Evolutionary conservation across 2,329 filamentous ascomycete genomes (phyloP), one percentile per base, ranked within the genome.

Genomic region (Colletotrichum shisoi): DNA sequence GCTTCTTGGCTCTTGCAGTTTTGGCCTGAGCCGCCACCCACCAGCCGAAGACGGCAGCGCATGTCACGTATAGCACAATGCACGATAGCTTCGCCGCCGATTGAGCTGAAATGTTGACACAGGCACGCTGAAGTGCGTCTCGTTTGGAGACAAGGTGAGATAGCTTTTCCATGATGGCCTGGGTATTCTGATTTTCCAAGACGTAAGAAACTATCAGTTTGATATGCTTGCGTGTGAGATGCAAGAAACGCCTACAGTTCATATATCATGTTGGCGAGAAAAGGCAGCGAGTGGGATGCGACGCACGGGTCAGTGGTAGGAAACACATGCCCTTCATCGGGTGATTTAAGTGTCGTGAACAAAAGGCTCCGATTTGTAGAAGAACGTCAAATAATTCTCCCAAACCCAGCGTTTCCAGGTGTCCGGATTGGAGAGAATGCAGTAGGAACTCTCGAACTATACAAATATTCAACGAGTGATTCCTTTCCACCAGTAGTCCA

Each of bases 331-430:
- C 54, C 21, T 24, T 46, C 4, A 21, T 57, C 54, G 54, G 54
- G 39, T 8, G 24, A n/a, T 57, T 57, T 46, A 1, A 31, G 24
- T 42, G 44, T 44, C 15, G 4, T 3, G 4, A 45, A 42, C 2
- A n/a, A 45, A 57, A 57, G 45, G 37, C 53, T 57, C 53, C 53
- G 53, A 57, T 45, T 57, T 31, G 15, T 27, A 27, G 24, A 27
- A 27, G 1, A 27, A 27, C 9, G 9, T 39, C 37, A 13, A 39
- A 39, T 4, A 27, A 4, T 27, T 5, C 24, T 27, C 5, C 24
- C 24, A 5, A 27, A 27, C 24, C 4, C 4, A 27, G 5, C 24
- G 4, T 27, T 27, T 27, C 24, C 24, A 27, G 24, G 4, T 1
- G 24, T 5, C 5, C 24, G 24, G 4, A 5, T 6, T 27, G 4